Percentiles rank a stretch among this genome's conserved stretches.
Evolutionary conservation across 2,329 filamentous ascomycete genomes (phyloP).

Genomic region (Berkeleyomyces basicola): DNA sequence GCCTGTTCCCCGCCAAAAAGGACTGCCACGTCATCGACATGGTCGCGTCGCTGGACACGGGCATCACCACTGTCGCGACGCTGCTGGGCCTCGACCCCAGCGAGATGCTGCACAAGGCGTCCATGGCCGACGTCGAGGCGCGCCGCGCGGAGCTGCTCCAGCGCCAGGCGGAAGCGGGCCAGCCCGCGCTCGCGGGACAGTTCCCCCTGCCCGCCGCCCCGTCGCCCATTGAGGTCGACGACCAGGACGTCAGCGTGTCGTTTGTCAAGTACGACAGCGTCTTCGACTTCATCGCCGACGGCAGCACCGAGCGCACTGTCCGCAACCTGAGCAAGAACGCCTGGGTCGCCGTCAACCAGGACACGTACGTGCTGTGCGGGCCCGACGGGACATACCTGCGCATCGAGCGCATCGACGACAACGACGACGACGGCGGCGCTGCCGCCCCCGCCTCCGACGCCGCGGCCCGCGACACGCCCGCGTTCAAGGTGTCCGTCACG

Average conservation of each 20-base stretch:
- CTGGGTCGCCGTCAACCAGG: conserved; percentile 65
- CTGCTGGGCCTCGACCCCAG: conserved; percentile 81
- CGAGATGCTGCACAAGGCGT: conserved; percentile 54
- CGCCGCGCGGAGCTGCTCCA: conserved; percentile 21
- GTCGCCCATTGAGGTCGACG: neutral
- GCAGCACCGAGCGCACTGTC: conserved; percentile 62
- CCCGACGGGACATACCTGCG: conserved; percentile 44
- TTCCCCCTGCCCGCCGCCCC: neutral
- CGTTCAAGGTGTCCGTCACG: neutral
- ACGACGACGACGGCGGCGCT: conserved; percentile 12
- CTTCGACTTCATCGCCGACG: conserved; percentile 77
- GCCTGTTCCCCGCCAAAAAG: conserved; percentile 60
- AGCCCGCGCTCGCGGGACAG: conserved; percentile 8
- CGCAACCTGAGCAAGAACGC: conserved; percentile 55
- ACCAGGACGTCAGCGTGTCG: conserved; percentile 31
- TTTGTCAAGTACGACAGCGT: conserved; percentile 88
- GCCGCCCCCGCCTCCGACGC: conserved; percentile 45
- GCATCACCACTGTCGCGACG: conserved; percentile 80
- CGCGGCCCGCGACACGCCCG: conserved; percentile 19
- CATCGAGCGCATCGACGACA: conserved; percentile 23
- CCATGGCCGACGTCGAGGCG: conserved; percentile 41
- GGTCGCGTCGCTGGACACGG: conserved; percentile 69
- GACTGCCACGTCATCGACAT: conserved; percentile 95
- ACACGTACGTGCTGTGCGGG: conserved; percentile 55
- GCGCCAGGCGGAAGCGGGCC: conserved; percentile 27